Base-by-base conservation (phyloP, 495 filamentous ascomycete species). In the Extremus antarcticus region DNA sequence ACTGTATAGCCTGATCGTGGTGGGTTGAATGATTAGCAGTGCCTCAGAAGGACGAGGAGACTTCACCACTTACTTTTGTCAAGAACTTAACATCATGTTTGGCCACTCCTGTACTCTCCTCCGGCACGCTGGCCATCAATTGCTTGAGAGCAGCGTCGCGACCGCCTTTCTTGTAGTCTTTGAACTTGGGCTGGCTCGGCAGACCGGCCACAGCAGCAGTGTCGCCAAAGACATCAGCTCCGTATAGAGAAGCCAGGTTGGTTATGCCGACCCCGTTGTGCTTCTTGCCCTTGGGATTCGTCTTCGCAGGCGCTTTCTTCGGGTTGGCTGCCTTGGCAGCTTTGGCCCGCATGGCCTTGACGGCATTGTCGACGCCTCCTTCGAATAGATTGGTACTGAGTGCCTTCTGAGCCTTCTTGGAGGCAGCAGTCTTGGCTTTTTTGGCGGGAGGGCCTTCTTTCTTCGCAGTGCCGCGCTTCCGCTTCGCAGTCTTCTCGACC, bases 1-100 rank as follows among this genome's bases (percentile, higher is more conserved):
- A 68, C 38, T 59, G 70, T 2, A 68, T 68, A 0, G 73, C 76
- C 24, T 46, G 51, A 25, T 60, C 11, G 9, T 64, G 53, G 23
- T 22, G 16, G 41, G 41, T 17, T 4, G 17, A n/a, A 8, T 4
- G 16, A 4, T 8, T 8, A n/a, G 4, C 8, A n/a, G n/a, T n/a
- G 20, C 8, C 41, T 21, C 16, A 21, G 15, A 21, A 45, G 20
- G 41, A 3, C 15, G 4, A 7, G 41, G 17, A 8, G 15, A n/a
- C 41, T 4, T 21, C 41, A n/a, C n/a, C n/a, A n/a, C n/a, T n/a
- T n/a, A n/a, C n/a, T n/a, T n/a, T n/a, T 17, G 41, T 45, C 41
- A 21, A 45, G 35, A 39, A 29, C 20, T 47, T 41, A 40, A 53
- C 64, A 51, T 67, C 65, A 1, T n/a, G 16, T 3, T 47, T 29